Base-by-base conservation (phyloP, 2,329 filamentous ascomycete genomes). In the Trichothecium sympodiale region DNA sequence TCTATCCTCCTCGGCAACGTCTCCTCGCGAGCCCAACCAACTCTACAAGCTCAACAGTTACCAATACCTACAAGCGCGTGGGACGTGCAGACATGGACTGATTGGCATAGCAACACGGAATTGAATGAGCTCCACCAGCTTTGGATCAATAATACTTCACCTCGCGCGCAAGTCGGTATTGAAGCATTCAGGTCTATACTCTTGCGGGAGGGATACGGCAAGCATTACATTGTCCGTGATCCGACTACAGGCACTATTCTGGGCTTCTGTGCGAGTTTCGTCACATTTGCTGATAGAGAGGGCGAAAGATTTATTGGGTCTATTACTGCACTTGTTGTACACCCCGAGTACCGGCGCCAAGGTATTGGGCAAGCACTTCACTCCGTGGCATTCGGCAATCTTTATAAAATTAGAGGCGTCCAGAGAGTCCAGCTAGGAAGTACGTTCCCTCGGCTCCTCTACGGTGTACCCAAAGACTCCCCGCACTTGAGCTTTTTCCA, bases 201-300 rank as follows among this genome's bases (percentile, higher is more conserved):
- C 4, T 57, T 63, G 38, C 64, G 71, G 29, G 64, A 69, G 37
- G 73, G 71, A 28, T 77, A 72, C 41, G 61, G 64, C 8, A 69
- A 68, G 57, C 71, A 77, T 50, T 73, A 71, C 42, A 56, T 74
- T 20, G 69, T 76, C 18, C 63, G 64, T 33, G 61, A 69, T n/a
- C 60, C 65, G 2, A 51, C 50, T 9, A 51, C 50, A 7, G 38
- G 38, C 8, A 56, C 60, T 26, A 44, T 71, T 17, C 48, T 77
- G 27, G 74, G 72, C 0, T 77, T 77, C 41, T 77, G 72, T 46
- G 71, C 72, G 8, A 76, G 72, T 8, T 77, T 71, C 46, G 69
- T 71, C 20, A 73, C 68, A 4, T 76, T 71, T 49, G 62, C 67
- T 31, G 67, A 74, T 42, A 64, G 64, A 41, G 64, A 60, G 28